phyloP scores from a whole-genome alignment of 1,284 basidiomycete genomes.

The Inonotus hispidus region DNA sequence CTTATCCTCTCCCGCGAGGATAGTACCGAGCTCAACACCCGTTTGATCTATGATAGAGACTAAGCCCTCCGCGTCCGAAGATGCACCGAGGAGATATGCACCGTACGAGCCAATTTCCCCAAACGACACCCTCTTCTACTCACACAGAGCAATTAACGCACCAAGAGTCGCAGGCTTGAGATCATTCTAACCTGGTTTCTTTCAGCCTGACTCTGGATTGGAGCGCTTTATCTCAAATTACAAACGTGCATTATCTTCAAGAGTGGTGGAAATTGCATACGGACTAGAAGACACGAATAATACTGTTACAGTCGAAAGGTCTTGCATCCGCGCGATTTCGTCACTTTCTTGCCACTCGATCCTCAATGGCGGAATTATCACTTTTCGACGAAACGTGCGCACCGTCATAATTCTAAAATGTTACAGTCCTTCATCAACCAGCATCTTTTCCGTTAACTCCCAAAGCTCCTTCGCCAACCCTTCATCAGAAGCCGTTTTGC shows the following conservation, averaged over 20 bases:
- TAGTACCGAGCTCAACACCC: slow-evolving; percentile 96
- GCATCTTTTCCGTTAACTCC: slow-evolving; percentile 20
- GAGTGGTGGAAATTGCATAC: too few species aligned
- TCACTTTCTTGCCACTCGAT: too few species aligned
- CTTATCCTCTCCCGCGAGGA: slow-evolving; percentile 95
- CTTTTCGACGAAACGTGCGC: background rate
- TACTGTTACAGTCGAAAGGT: background rate
- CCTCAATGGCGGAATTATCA: too few species aligned
- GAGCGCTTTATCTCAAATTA: too few species aligned
- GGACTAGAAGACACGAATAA: too few species aligned
- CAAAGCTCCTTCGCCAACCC: slow-evolving; percentile 21
- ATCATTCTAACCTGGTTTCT: too few species aligned
- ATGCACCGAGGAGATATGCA: slow-evolving; percentile 30
- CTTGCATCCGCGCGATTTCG: too few species aligned
- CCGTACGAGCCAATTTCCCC: slow-evolving; percentile 99
- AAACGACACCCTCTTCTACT: slow-evolving; percentile 98
- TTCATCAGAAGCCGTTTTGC: slow-evolving; percentile 18
- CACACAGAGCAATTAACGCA: slow-evolving; percentile 87
- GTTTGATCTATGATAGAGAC: slow-evolving; percentile 60
- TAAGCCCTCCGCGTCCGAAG: background rate
- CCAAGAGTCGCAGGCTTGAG: slow-evolving; percentile 88
- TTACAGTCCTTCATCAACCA: slow-evolving; percentile 10
- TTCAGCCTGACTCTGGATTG: too few species aligned
- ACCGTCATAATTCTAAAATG: background rate
- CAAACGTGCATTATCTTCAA: too few species aligned